These are phyloP conservation scores for Senna siamea DNA, from an alignment of 306 rosid species.

Conservation along the genomic window DNA sequence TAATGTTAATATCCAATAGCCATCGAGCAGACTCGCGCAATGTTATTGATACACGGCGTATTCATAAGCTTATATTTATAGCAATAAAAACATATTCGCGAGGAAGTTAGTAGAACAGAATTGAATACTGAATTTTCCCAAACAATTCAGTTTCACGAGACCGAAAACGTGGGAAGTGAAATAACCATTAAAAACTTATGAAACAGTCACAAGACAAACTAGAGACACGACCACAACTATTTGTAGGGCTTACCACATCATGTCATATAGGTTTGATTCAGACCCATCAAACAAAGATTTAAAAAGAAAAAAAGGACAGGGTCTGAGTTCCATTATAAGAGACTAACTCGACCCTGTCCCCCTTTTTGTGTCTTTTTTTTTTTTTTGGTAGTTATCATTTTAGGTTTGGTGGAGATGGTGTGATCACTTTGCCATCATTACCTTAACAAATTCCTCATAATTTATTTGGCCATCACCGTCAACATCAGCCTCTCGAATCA, in stretches of 20 bases:
- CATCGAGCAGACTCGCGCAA: background rate
- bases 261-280: slow-evolving; percentile 33
- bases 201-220: slow-evolving; percentile 45
- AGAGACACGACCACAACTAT: slow-evolving; percentile 31
- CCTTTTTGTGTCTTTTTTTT: slow-evolving; percentile 10
- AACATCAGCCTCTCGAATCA: slow-evolving; percentile 84
- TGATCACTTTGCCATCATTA: slow-evolving; percentile 83
- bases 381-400: slow-evolving; percentile 13
- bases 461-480: slow-evolving; percentile 92
- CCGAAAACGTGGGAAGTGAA: slow-evolving; percentile 23
- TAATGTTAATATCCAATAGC: background rate
- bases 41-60: background rate
- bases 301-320: slow-evolving; percentile 24
- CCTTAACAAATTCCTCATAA: slow-evolving; percentile 82
- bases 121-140: background rate
- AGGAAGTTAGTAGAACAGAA: background rate
- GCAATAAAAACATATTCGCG: background rate
- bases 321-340: slow-evolving; percentile 20
- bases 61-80: background rate
- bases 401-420: slow-evolving; percentile 1
- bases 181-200: slow-evolving; percentile 30
- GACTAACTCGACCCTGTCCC: slow-evolving; percentile 35
- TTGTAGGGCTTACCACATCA: slow-evolving; percentile 37
- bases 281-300: slow-evolving; percentile 43
- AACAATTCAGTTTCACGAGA: background rate